Evolutionary conservation across 1,284 basidiomycete genomes (phyloP), one percentile per base, ranked within the genome.

Genomic region (Earliella scabrosa): DNA sequence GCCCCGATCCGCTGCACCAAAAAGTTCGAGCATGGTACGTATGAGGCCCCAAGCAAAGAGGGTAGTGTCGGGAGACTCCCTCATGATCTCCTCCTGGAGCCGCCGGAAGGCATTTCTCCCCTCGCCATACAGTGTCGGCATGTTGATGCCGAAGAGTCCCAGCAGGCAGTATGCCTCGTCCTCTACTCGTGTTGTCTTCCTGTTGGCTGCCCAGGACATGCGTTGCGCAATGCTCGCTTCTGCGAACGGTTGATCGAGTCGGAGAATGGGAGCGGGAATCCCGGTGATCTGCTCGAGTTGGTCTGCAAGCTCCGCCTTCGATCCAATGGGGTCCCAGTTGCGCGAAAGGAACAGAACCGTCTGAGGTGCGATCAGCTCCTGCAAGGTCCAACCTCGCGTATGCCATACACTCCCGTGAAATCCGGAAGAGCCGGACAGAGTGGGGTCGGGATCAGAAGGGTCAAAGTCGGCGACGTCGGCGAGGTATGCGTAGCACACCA

Each of bases 81-180:
- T 35, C 31, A 52, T 44, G 31, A 50, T 34, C 21, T 50, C 49
- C 29, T 50, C 31, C 29, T 52, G 50, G 14, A 52, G 50, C 4
- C 50, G 50, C 21, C 27, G 24, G 40, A 52, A 52, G 24, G 50
- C 50, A 9, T 26, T 41, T n/a, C 50, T 31, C 1, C 50, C 50
- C 11, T 52, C 50, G 4, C 50, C 50, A 29, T 52, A 52, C 16
- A 52, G 20, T 4, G 24, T 45, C 6, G 50, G 50, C 50, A 52
- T 45, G 24, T 18, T 44, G 50, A 52, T 20, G 11, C 27, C 43
- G 41, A 52, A 52, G 13, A 52, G 20, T 1, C 50, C 50, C 21
- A 52, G 31, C 13, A 52, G 34, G 21, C 40, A 52, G 43, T 52
- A 52, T 8, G 50, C 50, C 26, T 52, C 50, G 34, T 52, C 50